A percentile compares a stretch with the other conserved stretches of the same genome.
These are phyloP conservation scores for Austroboletus eburneus DNA, from an alignment of 768 basidiomycete genomes.

Conservation along the genomic window DNA sequence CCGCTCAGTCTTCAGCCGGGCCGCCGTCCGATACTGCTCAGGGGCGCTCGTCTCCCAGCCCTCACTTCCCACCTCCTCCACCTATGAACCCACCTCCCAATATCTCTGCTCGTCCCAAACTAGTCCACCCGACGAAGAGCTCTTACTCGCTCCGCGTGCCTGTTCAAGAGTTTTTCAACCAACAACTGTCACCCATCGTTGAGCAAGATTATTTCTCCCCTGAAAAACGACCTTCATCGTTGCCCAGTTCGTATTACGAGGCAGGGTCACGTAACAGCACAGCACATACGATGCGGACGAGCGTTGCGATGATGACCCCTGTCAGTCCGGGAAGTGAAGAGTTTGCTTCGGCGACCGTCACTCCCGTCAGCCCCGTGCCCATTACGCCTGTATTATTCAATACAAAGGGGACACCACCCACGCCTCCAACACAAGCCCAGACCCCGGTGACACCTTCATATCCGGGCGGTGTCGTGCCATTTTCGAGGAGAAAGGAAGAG, in stretches of 20 bases:
- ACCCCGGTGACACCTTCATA: conserved; percentile 22
- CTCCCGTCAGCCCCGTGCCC: conserved; percentile 28
- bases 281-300: conserved; percentile 34
- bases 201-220: conserved; percentile 64
- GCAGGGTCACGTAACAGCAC: conserved; percentile 25
- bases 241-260: conserved; percentile 26
- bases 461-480: conserved; percentile 20
- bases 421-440: conserved; percentile 15
- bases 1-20: conserved; percentile 1
- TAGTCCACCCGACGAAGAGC: conserved; percentile 34
- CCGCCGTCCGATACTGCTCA: conserved; percentile 14
- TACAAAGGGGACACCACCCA: conserved; percentile 12
- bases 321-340: conserved; percentile 20
- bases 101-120: conserved; percentile 28
- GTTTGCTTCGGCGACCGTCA: conserved; percentile 21
- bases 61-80: conserved; percentile 34
- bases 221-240: conserved; percentile 35
- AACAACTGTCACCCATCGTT: conserved; percentile 60
- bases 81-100: conserved; percentile 28
- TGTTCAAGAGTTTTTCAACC: conserved; percentile 24
- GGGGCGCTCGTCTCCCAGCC: conserved; percentile 25
- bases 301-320: conserved; percentile 24
- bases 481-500: conserved; percentile 26
- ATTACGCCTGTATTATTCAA: conserved; percentile 22
- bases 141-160: conserved; percentile 43